Base-by-base conservation (phyloP, 1,139 yeast genomes). In the Taphrina communis region DNA sequence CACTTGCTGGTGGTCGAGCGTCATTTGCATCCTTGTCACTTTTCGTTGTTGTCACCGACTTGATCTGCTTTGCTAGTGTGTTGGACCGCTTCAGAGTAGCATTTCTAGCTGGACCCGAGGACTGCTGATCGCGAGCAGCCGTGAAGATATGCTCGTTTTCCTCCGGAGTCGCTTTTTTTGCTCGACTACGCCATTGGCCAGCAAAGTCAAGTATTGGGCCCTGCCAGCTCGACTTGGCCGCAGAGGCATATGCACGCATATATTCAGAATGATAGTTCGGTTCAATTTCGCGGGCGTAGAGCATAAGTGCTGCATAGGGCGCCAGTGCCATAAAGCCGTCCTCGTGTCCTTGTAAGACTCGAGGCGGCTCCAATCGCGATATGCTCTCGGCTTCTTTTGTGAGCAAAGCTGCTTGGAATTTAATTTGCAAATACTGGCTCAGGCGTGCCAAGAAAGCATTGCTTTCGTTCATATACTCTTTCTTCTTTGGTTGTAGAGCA, bases 251-350 rank as follows among this genome's bases (percentile, higher is more conserved):
- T 21, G 72, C 71, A 46, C 72, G 71, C 63, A 84, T 72, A 35
- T 86, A 75, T 2, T 78, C 78, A 38, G 77, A 72, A 75, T 81
- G 86, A 8, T 81, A 79, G 1, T 77, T 62, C 9, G 73, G 73
- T 60, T 75, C 77, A n/a, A 86, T 80, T 67, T 86, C 87, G 73
- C 88, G 89, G 46, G 89, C 82, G 74, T 89, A 92, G 52, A 85
- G 82, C 1, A 88, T 82, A 48, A 90, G 77, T 0, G 93, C 89
- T 4, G 88, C 81, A 71, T 86, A 86, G 0, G 52, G 59, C n/a
- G 51, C 56, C 11, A 69, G 55, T 53, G 66, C 44, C 62, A 55
- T 52, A 46, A 58, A 69, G 5, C 68, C 65, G 11, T 56, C 25
- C 46, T 61, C 65, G 21, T 65, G 70, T 31, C 67, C 66, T 36